Evolutionary conservation across 345 rosid species (phyloP).

Genomic region (Pistacia atlantica): DNA sequence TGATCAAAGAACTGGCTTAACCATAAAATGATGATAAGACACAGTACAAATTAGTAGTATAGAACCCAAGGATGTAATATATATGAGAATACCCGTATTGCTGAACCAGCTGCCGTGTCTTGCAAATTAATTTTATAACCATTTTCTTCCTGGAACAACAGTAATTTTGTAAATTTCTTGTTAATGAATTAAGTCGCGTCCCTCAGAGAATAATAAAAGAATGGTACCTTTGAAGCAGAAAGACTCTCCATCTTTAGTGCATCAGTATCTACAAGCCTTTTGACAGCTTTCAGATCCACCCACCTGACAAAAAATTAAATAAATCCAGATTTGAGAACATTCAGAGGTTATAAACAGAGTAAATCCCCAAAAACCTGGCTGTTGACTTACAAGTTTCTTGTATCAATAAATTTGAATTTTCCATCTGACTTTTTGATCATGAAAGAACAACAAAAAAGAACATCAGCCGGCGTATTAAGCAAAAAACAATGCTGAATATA

Average conservation of each 20-base stretch:
- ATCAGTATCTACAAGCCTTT: slow-evolving; percentile 49
- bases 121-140: slow-evolving; percentile 19
- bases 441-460: slow-evolving; percentile 20
- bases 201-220: background rate
- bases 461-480: slow-evolving; percentile 17
- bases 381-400: slow-evolving; percentile 53
- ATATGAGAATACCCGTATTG: slow-evolving; percentile 34
- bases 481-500: slow-evolving; percentile 1
- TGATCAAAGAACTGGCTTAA: slow-evolving; percentile 48
- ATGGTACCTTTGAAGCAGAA: slow-evolving; percentile 35
- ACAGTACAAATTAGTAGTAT: background rate
- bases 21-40: slow-evolving; percentile 12
- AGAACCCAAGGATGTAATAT: slow-evolving; percentile 4
- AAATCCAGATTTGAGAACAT: slow-evolving; percentile 11
- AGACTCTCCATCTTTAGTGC: slow-evolving; percentile 32
- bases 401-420: slow-evolving; percentile 50
- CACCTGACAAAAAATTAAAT: slow-evolving; percentile 42
- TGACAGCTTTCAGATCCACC: slow-evolving; percentile 51
- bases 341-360: background rate
- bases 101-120: slow-evolving; percentile 40
- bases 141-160: slow-evolving; percentile 25
- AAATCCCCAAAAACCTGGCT: slow-evolving; percentile 2
- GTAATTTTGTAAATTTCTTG: background rate
- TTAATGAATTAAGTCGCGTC: background rate
- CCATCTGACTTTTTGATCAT: slow-evolving; percentile 33